Percentiles rank a stretch among this genome's conserved stretches.
Conservation (phyloP, 768 basidiomycete species). For the Kwoniella sp. region DNA sequence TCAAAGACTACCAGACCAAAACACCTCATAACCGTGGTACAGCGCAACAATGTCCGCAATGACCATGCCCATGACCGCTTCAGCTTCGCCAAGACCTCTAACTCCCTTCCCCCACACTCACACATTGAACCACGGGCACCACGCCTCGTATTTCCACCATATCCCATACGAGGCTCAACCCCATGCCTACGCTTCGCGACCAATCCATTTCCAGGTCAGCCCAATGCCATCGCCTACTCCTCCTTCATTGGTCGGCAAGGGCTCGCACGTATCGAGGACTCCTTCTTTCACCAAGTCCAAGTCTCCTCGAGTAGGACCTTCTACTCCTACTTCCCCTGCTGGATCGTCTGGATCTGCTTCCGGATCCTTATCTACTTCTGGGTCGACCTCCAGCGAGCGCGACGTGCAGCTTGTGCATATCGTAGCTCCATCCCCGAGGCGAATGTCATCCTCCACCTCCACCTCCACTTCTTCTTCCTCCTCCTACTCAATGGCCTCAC, state of each 20-base stretch:
- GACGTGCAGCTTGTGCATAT: no score
- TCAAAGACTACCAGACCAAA: neutral
- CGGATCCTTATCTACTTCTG: slow-evolving; percentile 1
- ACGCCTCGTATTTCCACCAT: slow-evolving; percentile 11
- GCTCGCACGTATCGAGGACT: slow-evolving; percentile 6
- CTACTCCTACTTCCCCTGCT: slow-evolving; percentile 9
- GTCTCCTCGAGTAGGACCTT: slow-evolving; percentile 10
- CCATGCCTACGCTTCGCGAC: slow-evolving; percentile 22
- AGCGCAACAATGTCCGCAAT: no score
- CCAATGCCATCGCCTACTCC: slow-evolving; percentile 32
- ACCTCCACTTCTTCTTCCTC: slow-evolving; percentile 7
- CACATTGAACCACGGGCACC: slow-evolving; percentile 12
- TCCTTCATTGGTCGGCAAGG: slow-evolving; percentile 34
- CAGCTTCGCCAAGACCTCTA: neutral
- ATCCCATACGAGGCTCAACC: slow-evolving; percentile 17
- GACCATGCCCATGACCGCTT: neutral
- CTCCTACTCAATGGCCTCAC: slow-evolving; percentile 12
- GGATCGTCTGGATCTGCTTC: slow-evolving; percentile 4
- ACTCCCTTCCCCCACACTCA: slow-evolving; percentile 38
- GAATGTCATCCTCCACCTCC: slow-evolving; percentile 1
- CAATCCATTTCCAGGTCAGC: slow-evolving; percentile 37
- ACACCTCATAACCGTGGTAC: neutral
- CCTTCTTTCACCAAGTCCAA: neutral
- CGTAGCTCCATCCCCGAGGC: slow-evolving; percentile 9
- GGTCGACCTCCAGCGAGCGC: neutral